Evolutionary conservation across 257 asterid species (phyloP).

Genomic region (Buddleja alternifolia): DNA sequence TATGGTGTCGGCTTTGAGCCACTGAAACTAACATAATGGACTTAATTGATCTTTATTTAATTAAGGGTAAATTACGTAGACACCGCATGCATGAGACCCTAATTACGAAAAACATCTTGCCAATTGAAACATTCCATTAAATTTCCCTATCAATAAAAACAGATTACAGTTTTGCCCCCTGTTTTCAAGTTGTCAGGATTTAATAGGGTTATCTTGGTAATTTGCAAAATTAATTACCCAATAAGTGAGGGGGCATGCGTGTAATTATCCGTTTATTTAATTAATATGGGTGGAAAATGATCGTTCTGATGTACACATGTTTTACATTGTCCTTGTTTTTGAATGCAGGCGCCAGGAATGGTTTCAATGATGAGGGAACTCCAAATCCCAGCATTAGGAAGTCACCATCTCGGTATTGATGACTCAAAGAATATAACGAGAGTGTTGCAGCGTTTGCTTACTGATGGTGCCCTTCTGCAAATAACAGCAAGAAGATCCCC

Average conservation of each 20-base stretch:
- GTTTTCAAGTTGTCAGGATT: no score
- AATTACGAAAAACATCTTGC: no score
- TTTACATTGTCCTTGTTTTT: constrained; percentile 3
- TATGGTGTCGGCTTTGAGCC: neutral
- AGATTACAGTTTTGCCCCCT: no score
- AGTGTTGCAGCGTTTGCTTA: constrained; percentile 72
- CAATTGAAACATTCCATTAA: no score
- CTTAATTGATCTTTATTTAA: neutral
- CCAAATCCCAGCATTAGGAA: constrained; percentile 58
- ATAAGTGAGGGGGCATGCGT: no score
- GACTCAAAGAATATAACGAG: constrained; percentile 81
- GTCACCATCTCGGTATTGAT: constrained; percentile 94
- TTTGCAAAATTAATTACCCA: no score
- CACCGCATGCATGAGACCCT: no score
- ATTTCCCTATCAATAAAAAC: no score
- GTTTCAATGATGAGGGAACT: constrained; percentile 88
- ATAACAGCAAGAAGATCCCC: constrained; percentile 68
- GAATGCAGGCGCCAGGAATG: constrained; percentile 82
- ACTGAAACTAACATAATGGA: neutral
- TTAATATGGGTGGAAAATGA: neutral
- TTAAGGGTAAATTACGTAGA: neutral
- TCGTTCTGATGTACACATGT: neutral
- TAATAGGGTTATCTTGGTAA: no score
- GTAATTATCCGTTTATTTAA: neutral
- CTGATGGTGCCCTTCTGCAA: constrained; percentile 84